A percentile compares a stretch with the other conserved stretches of the same genome.
These are phyloP conservation scores for Malus hybrid DNA, from an alignment of 331 rosid genomes.

Conservation along the genomic window DNA sequence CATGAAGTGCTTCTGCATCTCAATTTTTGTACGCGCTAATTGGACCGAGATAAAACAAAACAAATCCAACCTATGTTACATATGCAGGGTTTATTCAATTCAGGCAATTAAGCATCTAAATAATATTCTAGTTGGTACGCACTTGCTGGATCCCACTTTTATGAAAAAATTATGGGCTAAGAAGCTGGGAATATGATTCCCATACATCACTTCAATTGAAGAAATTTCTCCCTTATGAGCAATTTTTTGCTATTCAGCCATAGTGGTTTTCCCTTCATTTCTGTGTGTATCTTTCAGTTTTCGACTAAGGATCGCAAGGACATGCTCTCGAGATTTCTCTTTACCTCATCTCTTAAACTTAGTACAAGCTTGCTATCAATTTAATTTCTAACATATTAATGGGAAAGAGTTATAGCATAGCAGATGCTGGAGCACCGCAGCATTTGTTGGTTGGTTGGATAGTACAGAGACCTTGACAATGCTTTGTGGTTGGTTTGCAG, in stretches of 20 bases:
- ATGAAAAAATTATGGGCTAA: neutral
- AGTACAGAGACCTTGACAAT: neutral
- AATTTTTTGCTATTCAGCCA: neutral
- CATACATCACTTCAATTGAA: neutral
- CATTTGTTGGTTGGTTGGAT: neutral
- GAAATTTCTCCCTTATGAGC: neutral
- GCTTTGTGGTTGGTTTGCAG: conserved; percentile 36
- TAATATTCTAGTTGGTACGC: neutral
- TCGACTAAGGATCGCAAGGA: neutral
- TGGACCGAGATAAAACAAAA: too few relatives aligned
- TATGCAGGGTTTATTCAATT: too few relatives aligned
- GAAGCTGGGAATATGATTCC: conserved; percentile 14
- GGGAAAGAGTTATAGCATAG: neutral
- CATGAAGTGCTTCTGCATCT: too few relatives aligned
- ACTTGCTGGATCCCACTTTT: neutral
- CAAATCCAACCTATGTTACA: too few relatives aligned
- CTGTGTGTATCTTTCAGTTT: neutral
- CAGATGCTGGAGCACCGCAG: neutral
- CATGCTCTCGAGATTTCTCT: neutral
- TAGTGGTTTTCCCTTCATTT: neutral
- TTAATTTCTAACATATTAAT: neutral
- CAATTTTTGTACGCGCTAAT: too few relatives aligned
- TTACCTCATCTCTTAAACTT: neutral
- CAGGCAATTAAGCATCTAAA: too few relatives aligned
- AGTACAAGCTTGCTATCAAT: neutral